Percentiles rank a stretch among this genome's conserved stretches.
phyloP scores from a whole-genome alignment of 2,329 filamentous ascomycete species.

The Aspergillus pseudoviridinutans region DNA sequence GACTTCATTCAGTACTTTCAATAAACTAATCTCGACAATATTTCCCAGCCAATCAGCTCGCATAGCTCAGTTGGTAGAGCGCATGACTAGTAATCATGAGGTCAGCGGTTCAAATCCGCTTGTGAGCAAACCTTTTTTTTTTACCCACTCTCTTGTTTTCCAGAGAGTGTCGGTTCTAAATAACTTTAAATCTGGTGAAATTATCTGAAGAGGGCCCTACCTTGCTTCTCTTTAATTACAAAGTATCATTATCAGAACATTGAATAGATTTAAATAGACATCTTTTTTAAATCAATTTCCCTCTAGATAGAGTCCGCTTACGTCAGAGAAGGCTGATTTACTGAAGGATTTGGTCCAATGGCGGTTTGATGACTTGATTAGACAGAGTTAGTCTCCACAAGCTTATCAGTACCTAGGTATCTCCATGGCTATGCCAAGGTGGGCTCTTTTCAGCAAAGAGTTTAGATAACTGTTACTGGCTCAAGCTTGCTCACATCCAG shows the following conservation, averaged over 20 bases:
- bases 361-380: neutral
- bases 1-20: no score
- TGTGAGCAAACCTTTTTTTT: constrained; percentile 21
- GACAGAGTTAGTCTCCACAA: neutral
- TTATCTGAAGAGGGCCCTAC: neutral
- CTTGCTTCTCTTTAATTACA: neutral
- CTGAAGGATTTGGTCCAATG: neutral
- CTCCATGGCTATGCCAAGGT: neutral
- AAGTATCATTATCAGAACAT: neutral
- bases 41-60: constrained; percentile 12
- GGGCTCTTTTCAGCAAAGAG: neutral
- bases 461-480: neutral
- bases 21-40: no score
- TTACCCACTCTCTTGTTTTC: no score
- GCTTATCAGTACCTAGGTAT: neutral
- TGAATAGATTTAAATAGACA: neutral
- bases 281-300: neutral
- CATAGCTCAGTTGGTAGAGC: constrained; percentile 36
- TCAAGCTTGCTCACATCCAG: neutral
- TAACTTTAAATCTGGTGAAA: neutral
- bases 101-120: constrained; percentile 35
- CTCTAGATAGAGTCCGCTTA: neutral
- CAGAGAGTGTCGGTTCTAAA: no score
- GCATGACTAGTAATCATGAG: constrained; percentile 37
- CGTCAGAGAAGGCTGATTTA: neutral